Evolutionary conservation across 2,329 filamentous ascomycete genomes (phyloP).

Genomic region (Coleophoma crateriformis): DNA sequence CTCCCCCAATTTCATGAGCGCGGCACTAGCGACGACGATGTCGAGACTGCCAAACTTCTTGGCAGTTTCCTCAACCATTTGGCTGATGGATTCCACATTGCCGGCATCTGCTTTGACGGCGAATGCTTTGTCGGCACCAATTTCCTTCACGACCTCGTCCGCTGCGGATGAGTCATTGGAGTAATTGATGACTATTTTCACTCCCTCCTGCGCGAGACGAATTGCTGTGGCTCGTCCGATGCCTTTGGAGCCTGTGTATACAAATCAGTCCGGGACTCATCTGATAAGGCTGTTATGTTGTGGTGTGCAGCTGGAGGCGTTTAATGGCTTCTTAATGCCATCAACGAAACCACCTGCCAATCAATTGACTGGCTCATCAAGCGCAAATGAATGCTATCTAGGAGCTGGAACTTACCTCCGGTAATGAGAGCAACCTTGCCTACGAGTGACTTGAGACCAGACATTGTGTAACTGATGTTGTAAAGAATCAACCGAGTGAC

Average conservation of each 20-base stretch:
- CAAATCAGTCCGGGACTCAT: no score
- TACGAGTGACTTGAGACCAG: conserved; percentile 8
- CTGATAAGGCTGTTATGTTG: no score
- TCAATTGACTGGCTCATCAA: no score
- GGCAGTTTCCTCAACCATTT: conserved; percentile 42
- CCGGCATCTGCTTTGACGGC: conserved; percentile 52
- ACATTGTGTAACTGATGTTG: no score
- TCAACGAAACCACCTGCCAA: no score
- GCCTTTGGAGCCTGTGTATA: conserved; percentile 39
- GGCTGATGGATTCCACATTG: conserved; percentile 37
- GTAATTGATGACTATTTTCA: conserved; percentile 56
- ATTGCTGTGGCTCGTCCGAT: conserved; percentile 55
- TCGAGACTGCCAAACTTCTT: conserved; percentile 50
- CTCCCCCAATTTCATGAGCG: conserved; percentile 41
- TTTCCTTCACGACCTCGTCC: conserved; percentile 39
- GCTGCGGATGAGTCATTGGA: conserved; percentile 38
- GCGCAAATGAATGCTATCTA: no score
- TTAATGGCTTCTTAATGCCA: no score
- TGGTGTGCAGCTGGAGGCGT: no score
- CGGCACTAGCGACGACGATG: conserved; percentile 52
- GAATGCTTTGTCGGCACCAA: conserved; percentile 41
- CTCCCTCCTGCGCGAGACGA: conserved; percentile 49
- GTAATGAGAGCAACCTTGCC: conserved; percentile 26
- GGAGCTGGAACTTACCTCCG: conserved; percentile 25
- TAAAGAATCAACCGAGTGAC: no score